Conservation (phyloP, 345 rosid genomes). For the Eucalyptus fibrosa region DNA sequence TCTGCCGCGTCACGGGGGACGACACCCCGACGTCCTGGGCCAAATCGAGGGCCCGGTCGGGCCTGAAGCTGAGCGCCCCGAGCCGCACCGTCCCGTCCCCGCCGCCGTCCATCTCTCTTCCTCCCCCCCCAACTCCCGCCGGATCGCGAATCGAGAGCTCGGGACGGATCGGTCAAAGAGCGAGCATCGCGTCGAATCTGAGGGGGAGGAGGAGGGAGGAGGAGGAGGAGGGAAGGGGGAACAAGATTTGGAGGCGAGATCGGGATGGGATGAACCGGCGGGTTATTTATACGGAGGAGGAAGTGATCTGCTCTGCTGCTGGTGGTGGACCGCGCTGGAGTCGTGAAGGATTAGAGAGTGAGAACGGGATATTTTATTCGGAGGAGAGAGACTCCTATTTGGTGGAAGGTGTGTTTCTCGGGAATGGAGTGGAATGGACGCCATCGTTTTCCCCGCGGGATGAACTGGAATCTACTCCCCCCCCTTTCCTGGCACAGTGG, state of each 20-base stretch:
- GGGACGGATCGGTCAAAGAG: not conserved
- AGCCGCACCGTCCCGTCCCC: conserved; percentile 78
- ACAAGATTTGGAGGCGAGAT: not conserved
- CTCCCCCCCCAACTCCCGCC: no score
- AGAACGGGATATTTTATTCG: not conserved
- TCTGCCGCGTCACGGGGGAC: conserved; percentile 93
- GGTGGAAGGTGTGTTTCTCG: not conserved
- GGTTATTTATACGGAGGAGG: not conserved
- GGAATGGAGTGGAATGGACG: conserved; percentile 35
- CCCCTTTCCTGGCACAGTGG: not conserved
- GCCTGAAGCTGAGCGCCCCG: conserved; percentile 45
- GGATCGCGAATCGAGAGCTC: not conserved
- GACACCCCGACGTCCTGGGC: conserved; percentile 55
- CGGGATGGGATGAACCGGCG: not conserved
- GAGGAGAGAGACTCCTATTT: not conserved
- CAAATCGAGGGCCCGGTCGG: conserved; percentile 43
- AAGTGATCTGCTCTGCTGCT: not conserved
- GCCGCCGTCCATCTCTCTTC: conserved; percentile 63
- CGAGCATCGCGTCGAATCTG: not conserved
- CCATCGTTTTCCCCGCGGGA: conserved; percentile 20
- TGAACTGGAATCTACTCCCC: conserved; percentile 8
- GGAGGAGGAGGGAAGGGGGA: not conserved
- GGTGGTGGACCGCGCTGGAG: not conserved
- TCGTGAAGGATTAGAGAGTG: not conserved
- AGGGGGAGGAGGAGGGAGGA: not conserved